phyloP scores from a whole-genome alignment of 2,329 filamentous ascomycete genomes.

The Capronia coronata region DNA sequence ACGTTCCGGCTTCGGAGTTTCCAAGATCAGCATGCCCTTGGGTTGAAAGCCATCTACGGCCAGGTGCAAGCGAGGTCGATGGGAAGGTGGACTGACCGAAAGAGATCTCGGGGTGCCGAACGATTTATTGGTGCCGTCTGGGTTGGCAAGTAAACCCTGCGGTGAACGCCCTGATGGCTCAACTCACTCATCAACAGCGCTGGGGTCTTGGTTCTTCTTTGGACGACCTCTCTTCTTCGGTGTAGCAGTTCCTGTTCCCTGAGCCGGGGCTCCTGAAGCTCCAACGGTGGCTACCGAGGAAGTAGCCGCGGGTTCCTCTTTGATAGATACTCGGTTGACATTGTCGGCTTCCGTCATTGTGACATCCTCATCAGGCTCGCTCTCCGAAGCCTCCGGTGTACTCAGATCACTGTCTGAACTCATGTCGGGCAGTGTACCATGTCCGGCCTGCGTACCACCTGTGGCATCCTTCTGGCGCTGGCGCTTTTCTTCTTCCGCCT shows the following conservation, averaged over 20 bases:
- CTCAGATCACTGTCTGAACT: conserved; percentile 24
- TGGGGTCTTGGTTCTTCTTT: conserved; percentile 9
- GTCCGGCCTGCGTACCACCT: not conserved
- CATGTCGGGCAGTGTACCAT: conserved; percentile 13
- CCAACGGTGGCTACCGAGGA: not conserved
- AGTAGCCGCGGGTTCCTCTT: conserved; percentile 14
- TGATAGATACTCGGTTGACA: conserved; percentile 8
- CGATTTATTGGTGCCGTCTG: too few species aligned
- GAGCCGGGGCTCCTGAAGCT: not conserved
- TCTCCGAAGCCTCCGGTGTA: conserved; percentile 21
- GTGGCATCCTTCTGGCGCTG: conserved; percentile 16
- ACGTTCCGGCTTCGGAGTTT: too few species aligned
- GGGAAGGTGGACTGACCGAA: too few species aligned
- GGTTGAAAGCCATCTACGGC: too few species aligned
- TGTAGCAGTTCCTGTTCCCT: not conserved
- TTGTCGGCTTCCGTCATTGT: not conserved
- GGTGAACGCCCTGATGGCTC: too few species aligned
- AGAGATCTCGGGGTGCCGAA: too few species aligned
- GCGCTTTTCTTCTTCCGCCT: conserved; percentile 26
- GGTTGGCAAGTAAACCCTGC: too few species aligned
- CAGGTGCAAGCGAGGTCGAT: too few species aligned
- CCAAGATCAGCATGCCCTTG: too few species aligned
- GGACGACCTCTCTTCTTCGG: conserved; percentile 22
- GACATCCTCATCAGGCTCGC: conserved; percentile 14
- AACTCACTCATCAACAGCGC: conserved; percentile 1